Percentiles rank a stretch among this genome's conserved stretches.
These are phyloP conservation scores for Suillus decipiens DNA, from an alignment of 768 basidiomycete species.

Conservation along the genomic window DNA sequence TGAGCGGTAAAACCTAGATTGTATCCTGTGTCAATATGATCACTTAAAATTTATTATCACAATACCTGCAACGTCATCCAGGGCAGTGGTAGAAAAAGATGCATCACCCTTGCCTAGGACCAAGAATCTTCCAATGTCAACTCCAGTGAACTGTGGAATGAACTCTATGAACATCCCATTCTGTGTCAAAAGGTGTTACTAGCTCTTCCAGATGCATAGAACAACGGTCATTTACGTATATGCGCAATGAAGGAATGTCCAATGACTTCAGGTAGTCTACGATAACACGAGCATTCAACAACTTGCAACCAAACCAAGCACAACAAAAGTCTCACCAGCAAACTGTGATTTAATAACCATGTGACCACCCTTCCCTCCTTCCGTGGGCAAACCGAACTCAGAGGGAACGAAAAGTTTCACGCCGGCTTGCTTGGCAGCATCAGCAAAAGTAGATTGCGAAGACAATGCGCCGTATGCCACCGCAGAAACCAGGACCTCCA, in stretches of 20 bases:
- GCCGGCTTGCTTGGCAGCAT: slow-evolving; percentile 38
- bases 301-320: not conserved
- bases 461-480: slow-evolving; percentile 29
- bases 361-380: slow-evolving; percentile 31
- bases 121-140: slow-evolving; percentile 31
- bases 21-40: not conserved
- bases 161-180: slow-evolving; percentile 36
- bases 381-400: slow-evolving; percentile 39
- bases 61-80: slow-evolving; percentile 37
- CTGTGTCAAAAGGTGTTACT: slow-evolving; percentile 21
- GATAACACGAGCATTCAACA: not conserved
- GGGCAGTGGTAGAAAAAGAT: slow-evolving; percentile 32
- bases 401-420: slow-evolving; percentile 42
- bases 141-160: slow-evolving; percentile 31
- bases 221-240: slow-evolving; percentile 30
- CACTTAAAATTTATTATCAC: slow-evolving; percentile 16
- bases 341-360: slow-evolving; percentile 29
- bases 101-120: slow-evolving; percentile 34
- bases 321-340: slow-evolving; percentile 24
- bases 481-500: slow-evolving; percentile 38
- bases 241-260: slow-evolving; percentile 31
- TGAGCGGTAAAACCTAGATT: slow-evolving; percentile 37
- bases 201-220: not conserved
- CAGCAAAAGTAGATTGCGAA: slow-evolving; percentile 30
- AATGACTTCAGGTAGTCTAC: slow-evolving; percentile 32